Evolutionary conservation across 2,329 filamentous ascomycete species (phyloP), one percentile per base, ranked within the genome.

Genomic region (Cladophialophora exuberans): DNA sequence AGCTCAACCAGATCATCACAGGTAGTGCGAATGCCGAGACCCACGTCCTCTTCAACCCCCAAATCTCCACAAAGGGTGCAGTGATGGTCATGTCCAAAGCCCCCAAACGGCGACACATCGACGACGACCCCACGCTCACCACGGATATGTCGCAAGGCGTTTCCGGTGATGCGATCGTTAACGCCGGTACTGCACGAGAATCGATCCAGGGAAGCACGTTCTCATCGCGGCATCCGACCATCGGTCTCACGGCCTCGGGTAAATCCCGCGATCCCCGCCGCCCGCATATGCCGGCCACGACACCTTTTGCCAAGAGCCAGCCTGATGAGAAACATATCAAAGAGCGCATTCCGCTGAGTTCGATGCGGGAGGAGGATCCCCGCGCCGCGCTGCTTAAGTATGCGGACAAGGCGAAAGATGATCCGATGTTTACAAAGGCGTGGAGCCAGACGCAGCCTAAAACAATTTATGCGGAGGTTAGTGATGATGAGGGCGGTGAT

Each of bases 281-380:
- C 58, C 94, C 94, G n/a, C 85, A 95, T 64, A 81, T 95, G 41
- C 93, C 91, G 3, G 81, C 83, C 54, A 83, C 87, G 51, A 97
- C 94, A 7, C 94, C 94, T 0, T 97, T 97, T 69, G 87, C 89
- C 65, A 94, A 95, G 72, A 89, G 81, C 57, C 89, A 94, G 66
- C 92, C 93, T 0, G 92, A 97, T 70, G 89, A 93, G 70, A 87
- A 88, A 66, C 90, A 95, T 69, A 90, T 99, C 58, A 87, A 86
- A 65, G 84, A 93, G 68, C 89, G 89, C 62, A 96, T 97, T 49
- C 90, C 92, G 23, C 80, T 97, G 10, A 93, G 90, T 60, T 86
- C 84, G 60, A 96, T 99, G 90, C 81, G 96, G 43, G 92, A 99
- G 72, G 94, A 99, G 71, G 94, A 99, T 75, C 94, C 94, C 0